These are phyloP conservation scores for Fusarium sp. DNA, from an alignment of 2,329 filamentous ascomycete species.

Conservation along the genomic window DNA sequence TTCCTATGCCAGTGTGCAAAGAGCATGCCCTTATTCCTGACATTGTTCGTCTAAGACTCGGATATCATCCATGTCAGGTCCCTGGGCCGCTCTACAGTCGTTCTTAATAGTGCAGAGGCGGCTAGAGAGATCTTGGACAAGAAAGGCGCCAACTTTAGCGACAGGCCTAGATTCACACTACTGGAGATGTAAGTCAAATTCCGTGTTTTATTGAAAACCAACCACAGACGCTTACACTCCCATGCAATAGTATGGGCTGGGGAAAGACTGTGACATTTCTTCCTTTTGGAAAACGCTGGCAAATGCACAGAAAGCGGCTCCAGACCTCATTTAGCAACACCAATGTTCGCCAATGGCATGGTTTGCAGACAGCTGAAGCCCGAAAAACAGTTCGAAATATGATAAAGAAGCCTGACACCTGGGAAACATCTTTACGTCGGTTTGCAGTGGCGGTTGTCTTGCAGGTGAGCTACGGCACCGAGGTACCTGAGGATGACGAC, in stretches of 20 bases:
- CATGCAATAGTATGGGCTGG: slow-evolving; percentile 58
- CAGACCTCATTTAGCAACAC: slow-evolving; percentile 59
- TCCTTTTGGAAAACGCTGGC: slow-evolving; percentile 57
- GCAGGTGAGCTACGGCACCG: slow-evolving; percentile 52
- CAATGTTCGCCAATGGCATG: slow-evolving; percentile 49
- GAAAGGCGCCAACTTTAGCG: slow-evolving; percentile 59
- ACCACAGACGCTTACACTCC: neutral
- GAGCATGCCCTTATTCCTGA: neutral
- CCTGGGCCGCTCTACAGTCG: slow-evolving; percentile 50
- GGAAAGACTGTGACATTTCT: slow-evolving; percentile 62
- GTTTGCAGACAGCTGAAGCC: slow-evolving; percentile 45
- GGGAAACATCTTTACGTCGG: slow-evolving; percentile 48
- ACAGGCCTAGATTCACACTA: slow-evolving; percentile 60
- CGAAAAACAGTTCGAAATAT: slow-evolving; percentile 42
- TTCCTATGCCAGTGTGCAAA: neutral
- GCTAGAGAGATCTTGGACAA: slow-evolving; percentile 61
- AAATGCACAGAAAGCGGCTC: slow-evolving; percentile 59
- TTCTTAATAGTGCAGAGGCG: slow-evolving; percentile 48
- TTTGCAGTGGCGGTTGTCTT: slow-evolving; percentile 52
- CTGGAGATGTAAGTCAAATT: slow-evolving; percentile 51
- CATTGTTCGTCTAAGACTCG: slow-evolving; percentile 41
- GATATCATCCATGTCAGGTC: slow-evolving; percentile 52
- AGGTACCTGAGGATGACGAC: slow-evolving; percentile 49
- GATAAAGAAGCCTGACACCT: slow-evolving; percentile 37
- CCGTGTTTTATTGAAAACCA: neutral